These are phyloP conservation scores for Amanita pallidorosea DNA, from an alignment of 768 basidiomycete species.

Conservation along the genomic window DNA sequence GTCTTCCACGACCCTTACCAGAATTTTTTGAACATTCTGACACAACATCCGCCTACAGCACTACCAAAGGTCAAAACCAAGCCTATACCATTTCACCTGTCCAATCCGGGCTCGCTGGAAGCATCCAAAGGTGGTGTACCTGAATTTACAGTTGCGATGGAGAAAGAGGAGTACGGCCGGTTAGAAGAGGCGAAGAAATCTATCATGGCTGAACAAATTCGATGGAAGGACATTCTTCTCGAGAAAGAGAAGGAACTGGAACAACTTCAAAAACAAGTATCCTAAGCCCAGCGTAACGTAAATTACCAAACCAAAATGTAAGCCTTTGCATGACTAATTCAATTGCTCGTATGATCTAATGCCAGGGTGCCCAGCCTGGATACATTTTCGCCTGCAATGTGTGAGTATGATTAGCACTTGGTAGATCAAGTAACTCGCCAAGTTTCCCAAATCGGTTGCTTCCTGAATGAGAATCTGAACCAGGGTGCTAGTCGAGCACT, in stretches of 20 bases:
- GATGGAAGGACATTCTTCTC: slow-evolving; percentile 52
- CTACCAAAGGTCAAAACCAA: slow-evolving; percentile 53
- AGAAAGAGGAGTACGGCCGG: slow-evolving; percentile 74
- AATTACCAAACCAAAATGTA: background rate
- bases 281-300: background rate
- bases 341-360: slow-evolving; percentile 21
- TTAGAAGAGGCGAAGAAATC: slow-evolving; percentile 67
- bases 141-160: slow-evolving; percentile 81
- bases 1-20: slow-evolving; percentile 93
- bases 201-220: slow-evolving; percentile 68
- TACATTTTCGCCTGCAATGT: slow-evolving; percentile 76
- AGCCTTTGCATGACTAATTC: background rate
- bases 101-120: slow-evolving; percentile 52
- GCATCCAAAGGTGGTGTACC: slow-evolving; percentile 61
- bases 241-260: slow-evolving; percentile 80
- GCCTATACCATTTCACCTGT: slow-evolving; percentile 64
- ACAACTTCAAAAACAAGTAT: slow-evolving; percentile 51
- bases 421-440: slow-evolving; percentile 26
- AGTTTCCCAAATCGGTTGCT: slow-evolving; percentile 61
- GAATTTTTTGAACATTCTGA: slow-evolving; percentile 73
- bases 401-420: slow-evolving; percentile 7
- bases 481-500: slow-evolving; percentile 70
- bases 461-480: slow-evolving; percentile 90
- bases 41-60: slow-evolving; percentile 73
- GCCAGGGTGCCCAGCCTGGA: slow-evolving; percentile 81